phyloP scores from a whole-genome alignment of 805 yeast species.

The Cyberlindnera subsufficiens region DNA sequence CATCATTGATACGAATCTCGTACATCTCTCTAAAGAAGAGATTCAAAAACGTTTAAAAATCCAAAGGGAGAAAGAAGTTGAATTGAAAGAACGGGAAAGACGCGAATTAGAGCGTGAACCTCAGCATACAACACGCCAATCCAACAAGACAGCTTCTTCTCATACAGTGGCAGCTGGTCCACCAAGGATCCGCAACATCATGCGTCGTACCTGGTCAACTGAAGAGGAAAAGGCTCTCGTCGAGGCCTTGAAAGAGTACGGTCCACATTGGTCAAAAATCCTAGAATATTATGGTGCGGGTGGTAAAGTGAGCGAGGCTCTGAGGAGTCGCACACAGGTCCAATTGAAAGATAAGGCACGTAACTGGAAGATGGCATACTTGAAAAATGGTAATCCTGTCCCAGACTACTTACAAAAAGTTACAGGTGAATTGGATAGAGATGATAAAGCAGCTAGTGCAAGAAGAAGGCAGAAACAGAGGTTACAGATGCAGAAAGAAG shows the following conservation, averaged over 20 bases:
- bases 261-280: conserved; percentile 93
- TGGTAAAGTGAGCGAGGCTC: conserved; percentile 74
- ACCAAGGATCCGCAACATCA: conserved; percentile 22
- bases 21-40: conserved; percentile 18
- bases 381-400: conserved; percentile 67
- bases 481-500: conserved; percentile 4
- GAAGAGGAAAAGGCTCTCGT: conserved; percentile 84
- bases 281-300: conserved; percentile 92
- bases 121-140: conserved; percentile 5
- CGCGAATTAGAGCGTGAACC: conserved; percentile 1
- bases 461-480: conserved; percentile 19
- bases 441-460: conserved; percentile 34
- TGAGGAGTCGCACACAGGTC: conserved; percentile 84
- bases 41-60: conserved; percentile 12
- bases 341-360: conserved; percentile 96
- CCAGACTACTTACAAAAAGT: conserved; percentile 80
- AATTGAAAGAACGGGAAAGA: conserved; percentile 12
- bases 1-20: conserved; percentile 1
- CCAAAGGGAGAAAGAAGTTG: conserved; percentile 12
- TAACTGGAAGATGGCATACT: conserved; percentile 85
- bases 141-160: not conserved
- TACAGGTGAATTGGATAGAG: conserved; percentile 76
- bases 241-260: conserved; percentile 71
- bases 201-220: conserved; percentile 76
- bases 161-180: conserved; percentile 7